Evolutionary conservation across 805 yeast species (phyloP).

Genomic region (Candida nanaspora): DNA sequence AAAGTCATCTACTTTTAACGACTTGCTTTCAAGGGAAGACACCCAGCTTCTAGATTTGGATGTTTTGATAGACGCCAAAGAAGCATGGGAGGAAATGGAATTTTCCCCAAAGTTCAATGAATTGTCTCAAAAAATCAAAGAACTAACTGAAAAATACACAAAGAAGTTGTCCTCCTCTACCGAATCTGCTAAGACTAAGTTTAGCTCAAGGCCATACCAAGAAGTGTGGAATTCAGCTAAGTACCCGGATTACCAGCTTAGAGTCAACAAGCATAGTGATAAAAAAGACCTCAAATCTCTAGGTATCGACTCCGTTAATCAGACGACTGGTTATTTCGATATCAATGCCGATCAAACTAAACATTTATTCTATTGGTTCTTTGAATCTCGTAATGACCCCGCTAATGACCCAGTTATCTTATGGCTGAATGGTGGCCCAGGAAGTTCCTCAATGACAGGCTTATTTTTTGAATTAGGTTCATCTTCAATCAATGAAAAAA

Average conservation of each 20-base stretch:
- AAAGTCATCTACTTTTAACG: constrained; percentile 3
- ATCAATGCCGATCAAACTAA: constrained; percentile 68
- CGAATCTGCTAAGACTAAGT: no score
- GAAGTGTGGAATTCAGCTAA: constrained; percentile 3
- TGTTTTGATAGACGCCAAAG: not conserved
- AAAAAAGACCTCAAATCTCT: constrained; percentile 47
- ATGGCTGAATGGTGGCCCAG: constrained; percentile 96
- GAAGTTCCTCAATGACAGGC: constrained; percentile 86
- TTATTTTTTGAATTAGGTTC: constrained; percentile 85
- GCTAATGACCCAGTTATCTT: constrained; percentile 73
- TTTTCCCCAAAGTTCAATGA: not conserved
- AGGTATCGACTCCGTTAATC: constrained; percentile 78
- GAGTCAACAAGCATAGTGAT: constrained; percentile 11
- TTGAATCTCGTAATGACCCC: constrained; percentile 88
- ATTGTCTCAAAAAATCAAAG: not conserved
- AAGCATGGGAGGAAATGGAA: not conserved
- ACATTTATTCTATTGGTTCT: constrained; percentile 78
- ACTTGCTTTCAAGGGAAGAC: not conserved
- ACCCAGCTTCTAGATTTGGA: not conserved
- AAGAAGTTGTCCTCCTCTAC: not conserved
- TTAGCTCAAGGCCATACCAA: constrained; percentile 1
- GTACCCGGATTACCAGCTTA: constrained; percentile 17
- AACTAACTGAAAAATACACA: not conserved
- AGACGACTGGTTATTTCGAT: constrained; percentile 82
- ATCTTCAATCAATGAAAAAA: constrained; percentile 52